Evolutionary conservation across 306 rosid species (phyloP).

Genomic region (Hippophae gyantsensis): DNA sequence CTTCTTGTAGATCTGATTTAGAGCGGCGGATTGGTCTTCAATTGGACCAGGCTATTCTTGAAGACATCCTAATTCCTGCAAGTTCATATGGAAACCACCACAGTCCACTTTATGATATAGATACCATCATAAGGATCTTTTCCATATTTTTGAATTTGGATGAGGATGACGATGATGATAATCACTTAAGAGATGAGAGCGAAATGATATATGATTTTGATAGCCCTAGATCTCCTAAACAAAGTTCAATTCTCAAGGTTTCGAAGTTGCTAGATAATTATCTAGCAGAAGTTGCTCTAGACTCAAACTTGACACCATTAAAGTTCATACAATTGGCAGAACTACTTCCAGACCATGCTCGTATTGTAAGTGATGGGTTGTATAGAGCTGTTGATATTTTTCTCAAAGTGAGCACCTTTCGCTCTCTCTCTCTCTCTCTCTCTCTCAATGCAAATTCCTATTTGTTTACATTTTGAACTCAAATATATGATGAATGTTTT

Average conservation of each 20-base stretch:
- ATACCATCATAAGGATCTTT: constrained; percentile 73
- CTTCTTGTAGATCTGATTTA: constrained; percentile 75
- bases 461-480: neutral
- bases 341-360: constrained; percentile 80
- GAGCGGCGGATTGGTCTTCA: constrained; percentile 89
- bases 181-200: constrained; percentile 58
- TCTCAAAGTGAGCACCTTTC: constrained; percentile 47
- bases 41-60: constrained; percentile 94
- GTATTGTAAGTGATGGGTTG: constrained; percentile 75
- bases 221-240: constrained; percentile 44
- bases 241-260: constrained; percentile 65
- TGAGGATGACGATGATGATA: constrained; percentile 67
- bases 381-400: constrained; percentile 78
- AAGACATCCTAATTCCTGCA: constrained; percentile 80
- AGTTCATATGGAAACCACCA: constrained; percentile 51
- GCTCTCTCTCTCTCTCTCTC: neutral
- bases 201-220: constrained; percentile 80
- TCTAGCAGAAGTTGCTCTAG: constrained; percentile 84
- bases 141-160: constrained; percentile 79
- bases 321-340: constrained; percentile 61
- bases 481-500: neutral
- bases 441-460: neutral
- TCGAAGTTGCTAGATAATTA: constrained; percentile 72
- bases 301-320: constrained; percentile 50
- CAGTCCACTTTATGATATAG: constrained; percentile 62